A percentile compares a stretch with the other conserved stretches of the same genome.
These are phyloP conservation scores for Malassezia restricta DNA, from an alignment of 1,284 basidiomycete genomes.

Conservation along the genomic window DNA sequence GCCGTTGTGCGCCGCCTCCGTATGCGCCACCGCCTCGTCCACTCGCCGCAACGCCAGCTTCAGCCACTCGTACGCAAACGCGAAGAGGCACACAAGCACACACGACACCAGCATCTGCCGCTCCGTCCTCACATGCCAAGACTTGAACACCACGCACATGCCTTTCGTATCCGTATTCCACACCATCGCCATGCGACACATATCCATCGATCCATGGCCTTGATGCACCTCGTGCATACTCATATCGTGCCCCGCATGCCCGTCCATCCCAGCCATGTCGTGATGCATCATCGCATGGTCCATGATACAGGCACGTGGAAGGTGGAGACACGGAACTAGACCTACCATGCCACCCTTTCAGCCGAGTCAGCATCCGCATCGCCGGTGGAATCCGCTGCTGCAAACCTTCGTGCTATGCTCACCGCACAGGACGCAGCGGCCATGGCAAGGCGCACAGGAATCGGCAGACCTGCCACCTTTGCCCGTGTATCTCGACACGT, in stretches of 20 bases:
- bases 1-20: not conserved
- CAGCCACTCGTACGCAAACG: constrained; percentile 3
- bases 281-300: constrained; percentile 20
- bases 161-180: constrained; percentile 13
- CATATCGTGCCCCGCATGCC: constrained; percentile 1
- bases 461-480: constrained; percentile 18
- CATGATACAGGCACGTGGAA: constrained; percentile 10
- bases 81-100: not conserved
- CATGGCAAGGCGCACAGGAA: constrained; percentile 45
- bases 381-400: constrained; percentile 40
- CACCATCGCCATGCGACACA: constrained; percentile 11
- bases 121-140: constrained; percentile 10
- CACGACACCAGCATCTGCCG: constrained; percentile 4
- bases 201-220: not conserved
- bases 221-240: not conserved
- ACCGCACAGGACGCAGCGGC: constrained; percentile 41
- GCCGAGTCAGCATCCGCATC: constrained; percentile 36
- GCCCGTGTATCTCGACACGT: constrained; percentile 63
- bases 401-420: constrained; percentile 41
- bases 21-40: not conserved
- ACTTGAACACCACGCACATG: constrained; percentile 6
- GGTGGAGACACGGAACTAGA: not conserved
- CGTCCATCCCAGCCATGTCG: constrained; percentile 17
- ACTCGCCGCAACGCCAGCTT: constrained; percentile 5
- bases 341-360: constrained; percentile 19